Evolutionary conservation across 768 basidiomycete genomes (phyloP), one percentile per base, ranked within the genome.

Genomic region (Tephrocybe rancida): DNA sequence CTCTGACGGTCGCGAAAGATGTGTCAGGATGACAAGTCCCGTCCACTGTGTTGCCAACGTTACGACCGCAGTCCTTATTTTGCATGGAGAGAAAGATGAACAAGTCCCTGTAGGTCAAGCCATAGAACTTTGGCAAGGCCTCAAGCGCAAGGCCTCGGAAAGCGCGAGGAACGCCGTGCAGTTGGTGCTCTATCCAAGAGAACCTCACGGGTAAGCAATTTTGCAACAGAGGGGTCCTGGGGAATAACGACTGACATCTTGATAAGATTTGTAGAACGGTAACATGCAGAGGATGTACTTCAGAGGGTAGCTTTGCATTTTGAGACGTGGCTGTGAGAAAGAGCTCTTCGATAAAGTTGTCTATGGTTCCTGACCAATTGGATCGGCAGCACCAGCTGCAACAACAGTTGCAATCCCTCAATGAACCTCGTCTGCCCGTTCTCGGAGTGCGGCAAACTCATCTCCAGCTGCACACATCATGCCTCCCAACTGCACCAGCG

Each of bases 21-120:
- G 52, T 6, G 37, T 45, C 11, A 60, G 69, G 32, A 68, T 63
- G 52, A 59, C 61, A 1, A 69, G 67, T 50, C 72, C 72, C 3
- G 58, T 72, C 35, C 72, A 71, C 44, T 60, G 57, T 44, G 70
- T 82, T 6, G 64, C 71, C 18, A 65, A 64, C 0, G 76, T 84
- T 24, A 65, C 60, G 42, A 70, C 77, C 3, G 80, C 82, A 0
- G 76, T 82, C 14, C 65, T 82, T 18, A 61, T 85, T 32, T 57
- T 80, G 10, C 68, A 84, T 30, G 84, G 84, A 0, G 76, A 78
- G 43, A 74, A 71, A 50, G 84, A 85, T 57, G 70, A 78, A 30
- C 72, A 83, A 0, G 81, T 82, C 21, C 80, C 81, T 6, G 48
- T 67, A 21, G 69, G 70, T 1, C 70, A 72, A 59, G 61, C 64